Base-by-base conservation (phyloP, 768 basidiomycete genomes). In the Filobasidium floriforme region DNA sequence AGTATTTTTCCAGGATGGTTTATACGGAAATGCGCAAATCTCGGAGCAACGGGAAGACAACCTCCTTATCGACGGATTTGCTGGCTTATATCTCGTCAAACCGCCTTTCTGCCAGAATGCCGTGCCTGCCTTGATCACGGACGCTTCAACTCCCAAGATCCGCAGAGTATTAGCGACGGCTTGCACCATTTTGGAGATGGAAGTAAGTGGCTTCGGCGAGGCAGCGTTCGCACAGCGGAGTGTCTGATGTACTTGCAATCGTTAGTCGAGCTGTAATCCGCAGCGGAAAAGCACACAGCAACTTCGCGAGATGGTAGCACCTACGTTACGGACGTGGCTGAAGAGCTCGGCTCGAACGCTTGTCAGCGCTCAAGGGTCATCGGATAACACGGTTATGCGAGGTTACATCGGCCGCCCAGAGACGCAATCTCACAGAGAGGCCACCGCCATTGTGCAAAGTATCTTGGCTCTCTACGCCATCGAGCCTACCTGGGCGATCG, bases 1-100 rank as follows among this genome's bases (percentile, higher is more conserved):
- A 49, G 22, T 49, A 3, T 49, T 12, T 49, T 14, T 15, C 22
- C 46, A 65, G 64, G 64, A 65, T 29, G 57, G 57, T 5, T 28
- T 65, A 57, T 49, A 54, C 26, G 57, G 59, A 18, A 52, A 65
- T 37, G 22, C 19, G 1, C 59, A 60, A 19, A 59, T 60, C 9
- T 59, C 59, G 32, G 64, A 65, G n/a, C 19, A 43, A 32, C 28
- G 59, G 19, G 64, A 65, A 14, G 54, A 51, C 7, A 65, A 65
- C n/a, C 59, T 65, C 7, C 59, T 65, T 26, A 65, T 65, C 28
- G 59, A 59, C 37, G 64, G 64, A 18, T 65, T 57, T 51, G 41
- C 41, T 60, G 24, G 64, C 32, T n/a, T 57, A 6, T 57, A 57
- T 32, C 29, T 57, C 24, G 54, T 57, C 22, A 57, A 57, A 15